Conservation (phyloP, 208 protist genomes). For the Porcisia deanei region DNA sequence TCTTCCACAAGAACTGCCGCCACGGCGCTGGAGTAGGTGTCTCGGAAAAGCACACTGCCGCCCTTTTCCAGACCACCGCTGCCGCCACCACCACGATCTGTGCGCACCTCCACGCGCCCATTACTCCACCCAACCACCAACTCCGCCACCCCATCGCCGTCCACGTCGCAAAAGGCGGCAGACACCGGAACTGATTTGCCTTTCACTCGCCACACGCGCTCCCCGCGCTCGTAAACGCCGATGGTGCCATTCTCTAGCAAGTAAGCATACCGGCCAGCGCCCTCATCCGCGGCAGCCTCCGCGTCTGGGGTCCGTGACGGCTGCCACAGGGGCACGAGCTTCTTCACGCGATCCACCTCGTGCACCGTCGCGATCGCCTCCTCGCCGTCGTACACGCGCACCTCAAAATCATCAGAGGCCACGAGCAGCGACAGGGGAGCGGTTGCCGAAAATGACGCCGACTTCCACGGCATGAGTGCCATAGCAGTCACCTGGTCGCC, state of each 20-base stretch:
- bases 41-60: conserved; percentile 84
- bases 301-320: background rate
- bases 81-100: conserved; percentile 36
- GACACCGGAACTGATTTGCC: conserved; percentile 75
- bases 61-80: conserved; percentile 41
- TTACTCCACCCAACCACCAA: conserved; percentile 90
- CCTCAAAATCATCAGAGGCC: conserved; percentile 93
- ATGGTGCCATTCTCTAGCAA: conserved; percentile 92
- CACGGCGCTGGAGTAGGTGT: conserved; percentile 67
- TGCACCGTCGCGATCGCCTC: conserved; percentile 80
- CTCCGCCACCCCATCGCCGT: conserved; percentile 92
- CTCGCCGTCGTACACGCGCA: conserved; percentile 92
- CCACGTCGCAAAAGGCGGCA: conserved; percentile 91
- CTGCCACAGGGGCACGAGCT: conserved; percentile 42
- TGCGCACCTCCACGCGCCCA: conserved; percentile 88
- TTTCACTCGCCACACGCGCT: conserved; percentile 90
- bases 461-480: conserved; percentile 71
- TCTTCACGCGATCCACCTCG: conserved; percentile 83
- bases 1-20: conserved; percentile 85
- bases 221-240: conserved; percentile 85
- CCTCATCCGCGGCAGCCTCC: background rate
- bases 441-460: background rate
- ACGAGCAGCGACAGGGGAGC: conserved; percentile 71
- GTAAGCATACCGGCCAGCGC: conserved; percentile 83
- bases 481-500: conserved; percentile 93